Evolutionary conservation across 2,329 filamentous ascomycete genomes (phyloP).

Genomic region (Arthrobotrys entomopaga): DNA sequence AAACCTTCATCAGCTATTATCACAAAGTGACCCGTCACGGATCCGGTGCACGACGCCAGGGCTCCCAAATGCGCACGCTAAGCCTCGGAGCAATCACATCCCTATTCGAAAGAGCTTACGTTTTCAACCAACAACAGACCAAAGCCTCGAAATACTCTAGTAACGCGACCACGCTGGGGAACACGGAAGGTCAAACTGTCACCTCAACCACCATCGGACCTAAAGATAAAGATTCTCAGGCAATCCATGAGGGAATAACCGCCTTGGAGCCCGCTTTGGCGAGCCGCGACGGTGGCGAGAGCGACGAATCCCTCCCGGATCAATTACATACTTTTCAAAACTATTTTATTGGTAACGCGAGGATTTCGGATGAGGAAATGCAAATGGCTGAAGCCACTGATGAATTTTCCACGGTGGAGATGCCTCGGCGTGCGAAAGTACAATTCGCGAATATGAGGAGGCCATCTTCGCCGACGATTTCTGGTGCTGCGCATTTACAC

Average conservation of each 20-base stretch:
- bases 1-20: conserved; percentile 18
- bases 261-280: background rate
- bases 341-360: conserved; percentile 14
- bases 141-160: conserved; percentile 30
- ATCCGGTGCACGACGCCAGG: background rate
- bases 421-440: conserved; percentile 31
- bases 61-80: conserved; percentile 13
- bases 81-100: conserved; percentile 36
- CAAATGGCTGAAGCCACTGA: conserved; percentile 21
- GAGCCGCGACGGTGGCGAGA: conserved; percentile 2
- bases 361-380: conserved; percentile 9
- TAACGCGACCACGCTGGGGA: conserved; percentile 19
- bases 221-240: conserved; percentile 1
- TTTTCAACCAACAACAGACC: conserved; percentile 10
- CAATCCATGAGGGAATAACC: background rate
- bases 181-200: background rate
- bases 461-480: conserved; percentile 40
- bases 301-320: conserved; percentile 28
- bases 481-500: conserved; percentile 19
- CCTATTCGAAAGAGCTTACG: conserved; percentile 22
- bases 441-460: conserved; percentile 28
- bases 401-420: conserved; percentile 18
- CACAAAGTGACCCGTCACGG: conserved; percentile 15
- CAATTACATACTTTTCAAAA: conserved; percentile 18
- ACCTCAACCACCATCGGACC: conserved; percentile 18